Evolutionary conservation across 2,329 filamentous ascomycete genomes (phyloP).

Genomic region (Phaeosphaeriaceae sp.): DNA sequence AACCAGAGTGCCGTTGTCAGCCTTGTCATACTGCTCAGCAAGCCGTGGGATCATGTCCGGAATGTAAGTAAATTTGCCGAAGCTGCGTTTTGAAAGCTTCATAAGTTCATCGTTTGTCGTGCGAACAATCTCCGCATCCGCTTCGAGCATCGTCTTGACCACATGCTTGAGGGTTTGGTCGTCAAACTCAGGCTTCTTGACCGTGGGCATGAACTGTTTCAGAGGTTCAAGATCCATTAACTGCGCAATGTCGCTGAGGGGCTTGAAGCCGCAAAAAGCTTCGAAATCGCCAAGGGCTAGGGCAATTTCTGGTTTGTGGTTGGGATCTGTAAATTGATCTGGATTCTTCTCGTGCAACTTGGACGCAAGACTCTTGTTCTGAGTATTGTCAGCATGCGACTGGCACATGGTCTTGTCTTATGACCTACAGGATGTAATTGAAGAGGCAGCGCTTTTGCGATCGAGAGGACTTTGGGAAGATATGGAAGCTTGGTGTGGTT

Average conservation of each 20-base stretch:
- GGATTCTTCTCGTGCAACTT: slow-evolving; percentile 71
- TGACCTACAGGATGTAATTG: slow-evolving; percentile 69
- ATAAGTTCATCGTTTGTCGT: slow-evolving; percentile 61
- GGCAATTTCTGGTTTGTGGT: slow-evolving; percentile 83
- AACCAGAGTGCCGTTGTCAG: slow-evolving; percentile 72
- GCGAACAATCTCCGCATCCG: slow-evolving; percentile 60
- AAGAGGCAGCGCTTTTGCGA: slow-evolving; percentile 75
- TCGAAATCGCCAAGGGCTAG: slow-evolving; percentile 75
- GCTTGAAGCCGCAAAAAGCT: slow-evolving; percentile 78
- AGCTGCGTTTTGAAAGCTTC: slow-evolving; percentile 55
- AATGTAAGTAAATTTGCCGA: slow-evolving; percentile 65
- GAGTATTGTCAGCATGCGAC: slow-evolving; percentile 5
- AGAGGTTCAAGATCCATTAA: slow-evolving; percentile 65
- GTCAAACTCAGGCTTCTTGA: slow-evolving; percentile 56
- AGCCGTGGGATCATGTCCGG: slow-evolving; percentile 70
- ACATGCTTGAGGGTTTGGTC: slow-evolving; percentile 65
- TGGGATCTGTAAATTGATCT: slow-evolving; percentile 71
- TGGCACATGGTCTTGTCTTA: background rate
- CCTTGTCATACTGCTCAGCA: slow-evolving; percentile 66
- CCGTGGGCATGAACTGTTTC: slow-evolving; percentile 59
- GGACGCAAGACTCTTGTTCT: slow-evolving; percentile 69
- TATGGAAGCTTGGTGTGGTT: slow-evolving; percentile 71
- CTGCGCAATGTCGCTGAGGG: slow-evolving; percentile 64
- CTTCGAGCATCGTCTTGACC: slow-evolving; percentile 62
- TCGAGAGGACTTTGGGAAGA: slow-evolving; percentile 78